Percentiles rank a stretch among this genome's conserved stretches.
These are phyloP conservation scores for Aethionema arabicum DNA, from an alignment of 345 rosid species.

Conservation along the genomic window DNA sequence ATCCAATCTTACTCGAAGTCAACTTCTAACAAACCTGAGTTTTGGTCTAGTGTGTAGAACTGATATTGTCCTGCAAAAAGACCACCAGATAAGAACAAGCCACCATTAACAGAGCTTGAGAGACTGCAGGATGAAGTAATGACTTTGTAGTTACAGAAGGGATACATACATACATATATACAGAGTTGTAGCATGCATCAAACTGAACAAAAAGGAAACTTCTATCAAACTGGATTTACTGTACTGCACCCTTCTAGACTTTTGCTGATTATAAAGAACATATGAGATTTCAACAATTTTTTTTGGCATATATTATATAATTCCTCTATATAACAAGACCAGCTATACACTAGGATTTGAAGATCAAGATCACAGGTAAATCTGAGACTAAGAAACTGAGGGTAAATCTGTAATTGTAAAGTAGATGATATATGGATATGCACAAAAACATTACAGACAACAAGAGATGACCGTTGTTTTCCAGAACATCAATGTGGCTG, in stretches of 20 bases:
- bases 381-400: no score
- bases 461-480: neutral
- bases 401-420: no score
- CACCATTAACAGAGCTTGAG: neutral
- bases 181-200: conserved; percentile 4
- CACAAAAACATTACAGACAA: conserved; percentile 15
- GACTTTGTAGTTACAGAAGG: conserved; percentile 9
- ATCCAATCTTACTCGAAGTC: neutral
- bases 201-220: conserved; percentile 9
- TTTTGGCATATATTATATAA: no score
- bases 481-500: conserved; percentile 5
- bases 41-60: neutral
- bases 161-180: neutral
- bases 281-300: no score
- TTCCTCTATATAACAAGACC: no score
- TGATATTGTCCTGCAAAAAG: neutral
- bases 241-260: no score
- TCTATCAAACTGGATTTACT: neutral
- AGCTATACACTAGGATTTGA: no score
- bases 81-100: neutral
- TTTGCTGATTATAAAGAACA: no score
- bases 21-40: neutral
- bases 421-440: neutral
- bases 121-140: conserved; percentile 1
- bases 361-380: no score